phyloP scores from a whole-genome alignment of 305 asterid species.

The Solanum aculeatissimum region DNA sequence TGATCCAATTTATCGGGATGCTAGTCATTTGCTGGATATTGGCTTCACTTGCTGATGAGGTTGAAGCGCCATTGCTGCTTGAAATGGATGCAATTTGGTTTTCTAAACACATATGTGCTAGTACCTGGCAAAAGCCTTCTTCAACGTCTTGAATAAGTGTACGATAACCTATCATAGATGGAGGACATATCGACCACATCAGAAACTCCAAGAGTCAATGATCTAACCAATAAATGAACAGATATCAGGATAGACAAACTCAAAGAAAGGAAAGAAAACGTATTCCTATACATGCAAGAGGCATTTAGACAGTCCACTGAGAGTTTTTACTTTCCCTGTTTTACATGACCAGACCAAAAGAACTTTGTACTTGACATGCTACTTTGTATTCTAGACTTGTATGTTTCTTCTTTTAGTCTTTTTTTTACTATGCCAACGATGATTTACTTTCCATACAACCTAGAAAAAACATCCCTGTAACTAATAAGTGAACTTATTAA shows the following conservation, averaged over 20 bases:
- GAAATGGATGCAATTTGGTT: constrained; percentile 44
- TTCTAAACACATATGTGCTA: constrained; percentile 63
- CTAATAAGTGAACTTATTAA: neutral
- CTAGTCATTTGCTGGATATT: too few relatives aligned
- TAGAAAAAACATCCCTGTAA: neutral
- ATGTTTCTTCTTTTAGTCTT: neutral
- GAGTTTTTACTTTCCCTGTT: neutral
- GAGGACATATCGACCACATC: neutral
- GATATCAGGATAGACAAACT: neutral
- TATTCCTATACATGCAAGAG: neutral
- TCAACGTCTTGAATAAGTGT: constrained; percentile 67
- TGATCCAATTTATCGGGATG: too few relatives aligned
- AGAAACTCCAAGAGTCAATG: neutral
- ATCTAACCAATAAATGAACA: neutral
- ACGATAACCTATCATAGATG: constrained; percentile 36
- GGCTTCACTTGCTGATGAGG: constrained; percentile 7
- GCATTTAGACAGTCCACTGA: neutral
- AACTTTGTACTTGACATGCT: neutral
- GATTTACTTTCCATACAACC: neutral
- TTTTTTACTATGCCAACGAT: neutral
- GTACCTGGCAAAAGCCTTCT: constrained; percentile 73
- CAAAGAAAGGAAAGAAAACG: neutral
- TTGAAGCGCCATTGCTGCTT: constrained; percentile 24
- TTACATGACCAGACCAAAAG: neutral
- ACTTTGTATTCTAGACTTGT: neutral